These are phyloP conservation scores for Saitoella complicata DNA, from an alignment of 805 yeast genomes.

Conservation along the genomic window DNA sequence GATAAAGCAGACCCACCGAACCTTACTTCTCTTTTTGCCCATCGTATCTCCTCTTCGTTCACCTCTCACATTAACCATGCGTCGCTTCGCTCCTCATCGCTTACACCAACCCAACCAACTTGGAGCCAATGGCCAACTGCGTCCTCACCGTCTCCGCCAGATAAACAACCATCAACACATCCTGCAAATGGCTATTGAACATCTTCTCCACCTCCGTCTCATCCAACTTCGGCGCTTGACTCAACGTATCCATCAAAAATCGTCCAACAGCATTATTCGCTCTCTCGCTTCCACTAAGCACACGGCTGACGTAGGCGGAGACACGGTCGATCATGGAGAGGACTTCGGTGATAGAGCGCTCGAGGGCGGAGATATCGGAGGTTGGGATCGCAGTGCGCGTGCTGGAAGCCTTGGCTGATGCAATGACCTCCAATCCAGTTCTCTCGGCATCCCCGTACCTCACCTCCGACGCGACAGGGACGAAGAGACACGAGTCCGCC, in stretches of 20 bases:
- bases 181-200: constrained; percentile 60
- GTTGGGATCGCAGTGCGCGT: constrained; percentile 8
- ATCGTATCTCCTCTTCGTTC: too few relatives aligned
- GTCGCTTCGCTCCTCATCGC: too few relatives aligned
- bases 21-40: too few relatives aligned
- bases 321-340: constrained; percentile 26
- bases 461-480: constrained; percentile 57
- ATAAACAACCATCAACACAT: constrained; percentile 65
- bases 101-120: neutral
- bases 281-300: constrained; percentile 15
- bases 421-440: constrained; percentile 29
- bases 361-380: constrained; percentile 20
- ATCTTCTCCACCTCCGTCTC: constrained; percentile 38
- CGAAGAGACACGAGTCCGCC: constrained; percentile 41
- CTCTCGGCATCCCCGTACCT: constrained; percentile 42
- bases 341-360: constrained; percentile 23
- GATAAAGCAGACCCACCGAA: too few relatives aligned
- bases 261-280: constrained; percentile 40
- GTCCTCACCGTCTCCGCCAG: constrained; percentile 71
- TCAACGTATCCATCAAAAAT: constrained; percentile 34
- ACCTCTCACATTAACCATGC: too few relatives aligned
- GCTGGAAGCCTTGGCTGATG: constrained; percentile 19
- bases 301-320: constrained; percentile 19
- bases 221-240: constrained; percentile 26
- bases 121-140: constrained; percentile 25